Percentiles rank a stretch among this genome's conserved stretches.
phyloP scores from a whole-genome alignment of 768 basidiomycete genomes.

The Pulveroboletus sp. region DNA sequence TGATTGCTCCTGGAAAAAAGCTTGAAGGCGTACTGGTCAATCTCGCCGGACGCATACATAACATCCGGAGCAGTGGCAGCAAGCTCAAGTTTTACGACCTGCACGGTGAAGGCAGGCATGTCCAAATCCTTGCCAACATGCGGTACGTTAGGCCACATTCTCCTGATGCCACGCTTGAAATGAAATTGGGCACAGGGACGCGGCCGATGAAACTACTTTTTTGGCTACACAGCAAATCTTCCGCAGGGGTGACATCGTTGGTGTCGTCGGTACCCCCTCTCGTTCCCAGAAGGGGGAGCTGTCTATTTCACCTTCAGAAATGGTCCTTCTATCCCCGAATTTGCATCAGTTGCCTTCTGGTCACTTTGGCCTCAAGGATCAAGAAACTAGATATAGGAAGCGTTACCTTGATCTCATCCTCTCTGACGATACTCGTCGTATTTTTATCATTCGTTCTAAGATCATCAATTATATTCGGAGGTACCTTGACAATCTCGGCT shows the following conservation, averaged over 20 bases:
- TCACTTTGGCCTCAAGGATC: constrained; percentile 94
- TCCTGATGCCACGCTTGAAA: constrained; percentile 19
- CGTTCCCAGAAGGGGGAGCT: constrained; percentile 96
- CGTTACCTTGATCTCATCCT: constrained; percentile 98
- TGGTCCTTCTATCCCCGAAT: constrained; percentile 91
- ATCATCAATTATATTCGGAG: constrained; percentile 92
- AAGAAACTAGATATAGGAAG: constrained; percentile 97
- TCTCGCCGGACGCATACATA: constrained; percentile 89
- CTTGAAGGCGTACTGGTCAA: constrained; percentile 53
- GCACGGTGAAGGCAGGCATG: constrained; percentile 85
- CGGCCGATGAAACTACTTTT: constrained; percentile 60
- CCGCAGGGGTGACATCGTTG: constrained; percentile 94
- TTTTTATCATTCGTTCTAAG: constrained; percentile 85
- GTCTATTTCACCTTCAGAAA: constrained; percentile 75
- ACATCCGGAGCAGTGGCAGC: constrained; percentile 73
- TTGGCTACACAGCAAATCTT: constrained; percentile 74
- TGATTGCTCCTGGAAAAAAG: constrained; percentile 63
- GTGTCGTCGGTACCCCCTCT: constrained; percentile 81
- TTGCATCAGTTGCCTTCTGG: constrained; percentile 91
- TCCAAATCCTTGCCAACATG: constrained; percentile 93
- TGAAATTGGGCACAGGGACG: constrained; percentile 41
- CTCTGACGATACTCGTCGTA: constrained; percentile 80
- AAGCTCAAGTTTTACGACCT: constrained; percentile 95
- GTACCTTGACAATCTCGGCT: constrained; percentile 85
- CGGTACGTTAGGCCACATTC: constrained; percentile 44